A percentile compares a stretch with the other conserved stretches of the same genome.
These are phyloP conservation scores for Miamiensis avidus DNA, from an alignment of 169 alveolate species.

Conservation along the genomic window DNA sequence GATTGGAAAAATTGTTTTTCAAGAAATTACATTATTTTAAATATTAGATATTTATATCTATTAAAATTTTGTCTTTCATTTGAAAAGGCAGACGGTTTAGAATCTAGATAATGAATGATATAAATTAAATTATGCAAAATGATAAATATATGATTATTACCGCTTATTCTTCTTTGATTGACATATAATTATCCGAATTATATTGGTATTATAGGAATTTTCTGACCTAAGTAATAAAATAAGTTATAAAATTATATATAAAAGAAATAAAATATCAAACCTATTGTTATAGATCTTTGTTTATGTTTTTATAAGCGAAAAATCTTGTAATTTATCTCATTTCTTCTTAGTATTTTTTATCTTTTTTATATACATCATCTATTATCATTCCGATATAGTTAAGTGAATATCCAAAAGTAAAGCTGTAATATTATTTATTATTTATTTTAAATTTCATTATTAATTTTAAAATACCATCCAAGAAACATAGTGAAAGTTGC, in stretches of 20 bases:
- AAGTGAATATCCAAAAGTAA: background rate
- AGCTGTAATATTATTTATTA: background rate
- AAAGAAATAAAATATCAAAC: background rate
- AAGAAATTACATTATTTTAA: background rate
- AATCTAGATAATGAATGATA: background rate
- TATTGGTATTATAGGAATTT: background rate
- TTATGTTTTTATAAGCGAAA: no score
- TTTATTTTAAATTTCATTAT: no score
- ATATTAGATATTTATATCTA: no score
- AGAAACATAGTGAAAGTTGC: background rate
- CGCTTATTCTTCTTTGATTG: background rate
- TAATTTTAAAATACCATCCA: background rate
- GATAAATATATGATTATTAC: background rate
- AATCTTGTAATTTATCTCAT: background rate
- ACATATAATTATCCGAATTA: background rate
- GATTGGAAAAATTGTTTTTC: background rate
- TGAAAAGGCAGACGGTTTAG: background rate
- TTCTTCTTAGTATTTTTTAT: background rate
- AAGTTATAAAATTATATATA: no score
- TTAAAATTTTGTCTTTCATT: background rate
- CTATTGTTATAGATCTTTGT: background rate
- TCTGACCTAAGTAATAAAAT: background rate
- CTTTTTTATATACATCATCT: background rate
- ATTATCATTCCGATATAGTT: background rate
- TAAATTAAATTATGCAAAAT: no score